Evolutionary conservation across 208 protist genomes (phyloP), one percentile per base, ranked within the genome.

Genomic region (Acanthamoeba triangularis): DNA sequence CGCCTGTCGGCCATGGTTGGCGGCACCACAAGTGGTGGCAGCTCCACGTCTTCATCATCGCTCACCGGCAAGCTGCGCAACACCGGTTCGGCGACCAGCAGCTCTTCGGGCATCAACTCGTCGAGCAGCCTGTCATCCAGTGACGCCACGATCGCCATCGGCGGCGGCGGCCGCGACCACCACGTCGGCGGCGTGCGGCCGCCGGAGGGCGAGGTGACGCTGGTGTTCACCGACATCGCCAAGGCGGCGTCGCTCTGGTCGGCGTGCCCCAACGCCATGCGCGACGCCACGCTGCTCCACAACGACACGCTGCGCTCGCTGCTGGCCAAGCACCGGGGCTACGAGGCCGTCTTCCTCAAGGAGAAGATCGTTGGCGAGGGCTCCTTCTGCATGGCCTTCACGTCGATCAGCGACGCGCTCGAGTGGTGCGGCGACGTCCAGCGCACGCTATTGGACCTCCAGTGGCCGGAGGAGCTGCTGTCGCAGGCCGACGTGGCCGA

Each of bases 311-410:
- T 93, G 23, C 56, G 87, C 35, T 76, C 87, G 28, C 61, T 63
- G 47, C 80, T 93, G 25, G 49, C 49, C 52, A 63, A n/a, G 30
- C 35, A 47, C 52, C 30, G 35, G 3, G 80, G 80, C 80, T 88
- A 88, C 80, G 80, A 88, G 30, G 80, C 35, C 49, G 28, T 28
- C 3, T 88, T 88, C 80, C 16, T 41, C 30, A 88, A 88, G 91
- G 72, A 61, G 41, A 47, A 49, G 33, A 94, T 47, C 47, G 47
- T 67, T 0, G 91, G 67, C 44, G 91, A 94, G 69, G 91, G 91
- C 35, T 94, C 78, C 33, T 74, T 95, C 52, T 90, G 69, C 74
- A 33, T 90, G 76, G 76, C 76, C 35, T 95, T 95, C 93, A 25
- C 80, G 0, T 0, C 0, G 13, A 20, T 47, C 5, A 37, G 56